Conservation (phyloP, 257 asterid genomes). For the Solanum bukasovii region DNA sequence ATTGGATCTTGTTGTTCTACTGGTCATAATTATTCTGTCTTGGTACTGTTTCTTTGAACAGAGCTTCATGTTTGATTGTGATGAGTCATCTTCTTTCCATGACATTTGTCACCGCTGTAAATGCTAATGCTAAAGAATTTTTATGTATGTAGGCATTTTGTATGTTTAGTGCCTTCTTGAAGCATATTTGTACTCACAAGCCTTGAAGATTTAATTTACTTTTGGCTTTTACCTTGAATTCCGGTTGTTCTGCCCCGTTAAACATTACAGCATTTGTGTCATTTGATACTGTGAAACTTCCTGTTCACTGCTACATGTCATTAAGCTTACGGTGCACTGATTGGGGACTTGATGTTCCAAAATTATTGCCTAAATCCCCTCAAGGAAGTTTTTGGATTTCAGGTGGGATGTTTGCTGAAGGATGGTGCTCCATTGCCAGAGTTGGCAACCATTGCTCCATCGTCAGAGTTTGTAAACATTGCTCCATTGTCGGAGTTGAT, state of each 20-base stretch:
- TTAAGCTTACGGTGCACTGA: background rate
- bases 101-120: background rate
- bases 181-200: background rate
- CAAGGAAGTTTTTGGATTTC: slow-evolving; percentile 2
- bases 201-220: background rate
- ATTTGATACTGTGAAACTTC: background rate
- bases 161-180: background rate
- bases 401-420: slow-evolving; percentile 45
- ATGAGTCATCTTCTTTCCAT: background rate
- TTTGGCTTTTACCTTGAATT: background rate
- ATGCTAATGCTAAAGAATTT: background rate
- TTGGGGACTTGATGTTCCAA: background rate
- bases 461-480: slow-evolving; percentile 7
- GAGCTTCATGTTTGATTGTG: background rate
- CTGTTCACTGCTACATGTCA: background rate
- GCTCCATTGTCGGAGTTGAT: slow-evolving; percentile 19
- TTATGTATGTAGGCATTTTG: background rate
- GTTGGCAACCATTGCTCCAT: background rate
- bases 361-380: background rate
- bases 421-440: slow-evolving; percentile 15
- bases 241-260: background rate
- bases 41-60: background rate
- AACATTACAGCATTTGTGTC: background rate
- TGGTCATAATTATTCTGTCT: background rate
- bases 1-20: background rate